These are phyloP conservation scores for Aspergillus mulundensis DNA, from an alignment of 495 filamentous ascomycete species.

Conservation along the genomic window DNA sequence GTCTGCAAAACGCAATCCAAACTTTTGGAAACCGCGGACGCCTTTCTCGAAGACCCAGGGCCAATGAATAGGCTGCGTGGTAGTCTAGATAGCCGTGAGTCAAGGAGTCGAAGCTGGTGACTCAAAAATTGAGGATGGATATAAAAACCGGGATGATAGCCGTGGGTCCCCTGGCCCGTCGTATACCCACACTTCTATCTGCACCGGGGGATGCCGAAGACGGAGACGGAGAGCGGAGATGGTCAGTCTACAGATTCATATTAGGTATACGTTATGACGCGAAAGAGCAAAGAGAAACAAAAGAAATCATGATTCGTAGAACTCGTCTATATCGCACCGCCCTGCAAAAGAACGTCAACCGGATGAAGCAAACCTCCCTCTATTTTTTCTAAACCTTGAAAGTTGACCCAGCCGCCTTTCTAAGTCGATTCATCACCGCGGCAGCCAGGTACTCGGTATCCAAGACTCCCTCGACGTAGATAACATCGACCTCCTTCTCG, in stretches of 20 bases:
- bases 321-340: not conserved
- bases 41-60: not conserved
- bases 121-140: not conserved
- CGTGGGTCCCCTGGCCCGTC: not conserved
- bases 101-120: not conserved
- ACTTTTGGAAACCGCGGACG: not conserved
- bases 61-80: not conserved
- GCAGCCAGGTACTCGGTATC: slow-evolving; percentile 77
- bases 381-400: slow-evolving; percentile 29
- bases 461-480: slow-evolving; percentile 85
- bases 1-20: not conserved
- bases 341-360: not conserved
- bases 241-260: not conserved
- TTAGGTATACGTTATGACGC: too few relatives aligned
- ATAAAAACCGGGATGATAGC: not conserved
- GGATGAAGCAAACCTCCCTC: not conserved
- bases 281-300: not conserved
- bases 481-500: slow-evolving; percentile 69
- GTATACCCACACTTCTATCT: slow-evolving; percentile 1
- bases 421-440: slow-evolving; percentile 91
- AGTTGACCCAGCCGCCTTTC: slow-evolving; percentile 72
- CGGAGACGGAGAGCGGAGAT: slow-evolving; percentile 7
- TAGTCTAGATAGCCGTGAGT: not conserved
- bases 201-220: slow-evolving; percentile 5
- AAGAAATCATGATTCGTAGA: not conserved